Conservation (phyloP, 2,329 filamentous ascomycete species). For the Ploettnerulaceae sp. region DNA sequence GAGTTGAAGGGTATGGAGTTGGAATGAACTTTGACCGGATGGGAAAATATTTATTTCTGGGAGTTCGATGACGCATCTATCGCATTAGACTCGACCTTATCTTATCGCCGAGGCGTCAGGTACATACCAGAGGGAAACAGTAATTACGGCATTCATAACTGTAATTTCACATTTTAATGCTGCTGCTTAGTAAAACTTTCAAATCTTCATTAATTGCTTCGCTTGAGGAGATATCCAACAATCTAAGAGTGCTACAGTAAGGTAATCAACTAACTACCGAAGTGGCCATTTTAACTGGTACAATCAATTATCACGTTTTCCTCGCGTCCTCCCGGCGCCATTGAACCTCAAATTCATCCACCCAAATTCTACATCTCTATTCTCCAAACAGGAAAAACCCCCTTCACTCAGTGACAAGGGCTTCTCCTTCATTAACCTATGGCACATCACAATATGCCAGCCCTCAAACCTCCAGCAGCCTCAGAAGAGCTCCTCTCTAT, state of each 20-base stretch:
- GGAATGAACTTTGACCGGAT: background rate
- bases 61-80: background rate
- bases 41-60: background rate
- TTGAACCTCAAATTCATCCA: background rate
- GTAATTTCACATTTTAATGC: no score
- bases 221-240: no score
- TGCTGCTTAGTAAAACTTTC: no score
- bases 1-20: background rate
- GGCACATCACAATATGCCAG: background rate
- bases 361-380: no score
- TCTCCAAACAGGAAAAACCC: no score
- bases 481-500: conserved; percentile 36
- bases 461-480: background rate
- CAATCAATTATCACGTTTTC: no score
- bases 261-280: background rate
- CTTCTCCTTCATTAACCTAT: no score
- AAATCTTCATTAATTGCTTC: no score
- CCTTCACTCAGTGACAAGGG: no score
- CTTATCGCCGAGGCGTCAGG: conserved; percentile 2
- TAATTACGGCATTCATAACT: no score
- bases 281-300: no score
- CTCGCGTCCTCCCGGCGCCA: background rate
- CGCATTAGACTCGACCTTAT: conserved; percentile 1
- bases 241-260: no score
- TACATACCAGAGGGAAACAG: background rate